A percentile compares a stretch with the other conserved stretches of the same genome.
These are phyloP conservation scores for Alternaria rosae DNA, from an alignment of 2,329 filamentous ascomycete genomes.

Conservation along the genomic window DNA sequence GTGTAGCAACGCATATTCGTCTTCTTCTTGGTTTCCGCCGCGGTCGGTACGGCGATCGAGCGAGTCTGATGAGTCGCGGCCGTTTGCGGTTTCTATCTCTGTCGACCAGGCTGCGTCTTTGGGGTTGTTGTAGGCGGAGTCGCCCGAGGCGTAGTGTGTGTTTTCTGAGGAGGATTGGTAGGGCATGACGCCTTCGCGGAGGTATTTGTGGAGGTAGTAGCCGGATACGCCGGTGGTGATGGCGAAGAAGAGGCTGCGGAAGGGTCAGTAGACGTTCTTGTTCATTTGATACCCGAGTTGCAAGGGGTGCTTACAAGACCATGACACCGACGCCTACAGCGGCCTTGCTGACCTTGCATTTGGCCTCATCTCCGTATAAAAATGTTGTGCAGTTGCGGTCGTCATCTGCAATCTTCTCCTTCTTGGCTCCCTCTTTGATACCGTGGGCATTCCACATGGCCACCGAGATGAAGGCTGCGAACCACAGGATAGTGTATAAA, in stretches of 20 bases:
- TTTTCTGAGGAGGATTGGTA: slow-evolving; percentile 53
- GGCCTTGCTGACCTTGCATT: slow-evolving; percentile 65
- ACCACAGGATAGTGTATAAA: slow-evolving; percentile 64
- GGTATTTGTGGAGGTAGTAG: slow-evolving; percentile 64
- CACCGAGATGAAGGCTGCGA: slow-evolving; percentile 64
- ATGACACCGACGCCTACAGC: slow-evolving; percentile 64
- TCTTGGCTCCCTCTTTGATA: slow-evolving; percentile 58
- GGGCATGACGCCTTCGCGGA: slow-evolving; percentile 64
- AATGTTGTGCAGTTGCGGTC: slow-evolving; percentile 62
- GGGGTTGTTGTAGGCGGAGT: slow-evolving; percentile 25
- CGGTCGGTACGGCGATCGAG: slow-evolving; percentile 49
- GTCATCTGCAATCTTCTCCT: slow-evolving; percentile 49
- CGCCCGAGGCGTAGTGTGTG: slow-evolving; percentile 51
- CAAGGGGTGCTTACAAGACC: slow-evolving; percentile 58
- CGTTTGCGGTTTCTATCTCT: slow-evolving; percentile 51
- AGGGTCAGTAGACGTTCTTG: background rate
- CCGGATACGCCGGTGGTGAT: slow-evolving; percentile 62
- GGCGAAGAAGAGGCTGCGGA: slow-evolving; percentile 60
- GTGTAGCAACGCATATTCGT: slow-evolving; percentile 60
- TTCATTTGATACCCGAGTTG: background rate
- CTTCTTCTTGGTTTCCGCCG: slow-evolving; percentile 57
- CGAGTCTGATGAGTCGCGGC: slow-evolving; percentile 52
- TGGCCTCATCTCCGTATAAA: slow-evolving; percentile 61
- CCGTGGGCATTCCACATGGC: slow-evolving; percentile 65
- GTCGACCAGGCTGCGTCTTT: slow-evolving; percentile 56